Evolutionary conservation across 108 stramenopile genomes (phyloP), one percentile per base, ranked within the genome.

Genomic region (Cyclotella baltica): DNA sequence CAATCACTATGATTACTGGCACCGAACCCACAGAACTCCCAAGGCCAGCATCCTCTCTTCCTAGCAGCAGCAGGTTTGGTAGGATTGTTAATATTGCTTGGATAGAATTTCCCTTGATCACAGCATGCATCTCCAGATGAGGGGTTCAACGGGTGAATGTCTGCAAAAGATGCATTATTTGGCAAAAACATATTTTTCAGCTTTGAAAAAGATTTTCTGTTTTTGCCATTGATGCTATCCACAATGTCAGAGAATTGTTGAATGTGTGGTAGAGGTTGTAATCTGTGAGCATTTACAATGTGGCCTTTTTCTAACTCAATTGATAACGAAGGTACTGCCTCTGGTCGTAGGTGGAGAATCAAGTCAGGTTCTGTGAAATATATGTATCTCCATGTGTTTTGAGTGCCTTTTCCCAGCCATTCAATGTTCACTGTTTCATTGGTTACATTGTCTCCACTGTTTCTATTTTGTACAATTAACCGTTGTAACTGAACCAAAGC

Each of bases 81-180:
- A 13, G 75, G 66, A 47, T 76, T 51, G 15, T 59, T 22, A 13
- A 34, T 22, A 57, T 76, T 27, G 31, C 38, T 36, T 27, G 75
- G 75, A 34, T 59, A 76, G 34, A 67, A 76, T 33, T 76, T 76
- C n/a, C 75, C 75, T 48, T 76, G 75, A 46, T 76, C 75, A 47
- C 63, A 67, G 40, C 75, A 76, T 43, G 46, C 55, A 57, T 65
- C 74, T 22, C 63, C 62, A 43, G 50, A 40, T 0, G 15, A 22
- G 9, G 47, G 62, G 37, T 74, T 38, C n/a, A 74, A 63, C 2
- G 36, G 16, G n/a, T 74, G 73, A 27, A 74, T 19, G 2, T 62
- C 51, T 0, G 50, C 30, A 34, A 76, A 76, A 22, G 66, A 27
- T 20, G 66, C 75, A 11, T 27, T 5, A 23, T 76, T 31, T n/a